Evolutionary conservation across 345 rosid genomes (phyloP).

Genomic region (Noccaea bulbosa): DNA sequence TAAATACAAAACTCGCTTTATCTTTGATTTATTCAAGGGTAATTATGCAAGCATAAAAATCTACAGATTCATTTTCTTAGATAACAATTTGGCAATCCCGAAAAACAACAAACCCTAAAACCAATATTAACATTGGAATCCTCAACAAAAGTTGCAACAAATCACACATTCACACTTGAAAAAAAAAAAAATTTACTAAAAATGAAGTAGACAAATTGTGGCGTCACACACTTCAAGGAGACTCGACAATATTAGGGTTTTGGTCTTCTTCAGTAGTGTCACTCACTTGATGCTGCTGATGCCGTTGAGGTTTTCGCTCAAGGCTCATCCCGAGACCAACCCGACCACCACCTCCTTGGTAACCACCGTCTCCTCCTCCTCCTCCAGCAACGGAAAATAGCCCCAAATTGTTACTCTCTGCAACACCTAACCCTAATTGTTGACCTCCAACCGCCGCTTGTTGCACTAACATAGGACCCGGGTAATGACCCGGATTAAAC

Average conservation of each 20-base stretch:
- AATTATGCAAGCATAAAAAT: background rate
- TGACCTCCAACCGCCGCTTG: conserved; percentile 51
- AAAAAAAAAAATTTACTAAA: conserved; percentile 17
- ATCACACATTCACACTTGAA: conserved; percentile 14
- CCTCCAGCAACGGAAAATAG: conserved; percentile 36
- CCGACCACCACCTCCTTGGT: conserved; percentile 30
- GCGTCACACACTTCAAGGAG: conserved; percentile 31
- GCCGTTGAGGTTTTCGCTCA: conserved; percentile 44
- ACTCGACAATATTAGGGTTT: conserved; percentile 43
- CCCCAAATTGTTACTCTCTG: conserved; percentile 50
- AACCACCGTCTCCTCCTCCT: conserved; percentile 28
- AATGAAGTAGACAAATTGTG: conserved; percentile 16
- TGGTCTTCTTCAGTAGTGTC: conserved; percentile 53
- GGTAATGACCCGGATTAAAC: conserved; percentile 51
- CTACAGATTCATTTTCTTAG: background rate
- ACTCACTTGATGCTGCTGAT: conserved; percentile 51
- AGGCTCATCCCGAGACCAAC: conserved; percentile 61
- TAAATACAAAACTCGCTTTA: background rate
- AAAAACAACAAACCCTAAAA: conserved; percentile 6
- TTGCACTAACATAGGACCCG: conserved; percentile 59
- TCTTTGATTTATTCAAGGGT: background rate
- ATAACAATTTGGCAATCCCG: conserved; percentile 26
- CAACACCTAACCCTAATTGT: conserved; percentile 56
- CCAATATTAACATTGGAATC: conserved; percentile 18
- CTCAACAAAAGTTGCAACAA: conserved; percentile 23